These are phyloP conservation scores for Paramecium sonneborni DNA, from an alignment of 73 alveolate genomes.

Conservation along the genomic window DNA sequence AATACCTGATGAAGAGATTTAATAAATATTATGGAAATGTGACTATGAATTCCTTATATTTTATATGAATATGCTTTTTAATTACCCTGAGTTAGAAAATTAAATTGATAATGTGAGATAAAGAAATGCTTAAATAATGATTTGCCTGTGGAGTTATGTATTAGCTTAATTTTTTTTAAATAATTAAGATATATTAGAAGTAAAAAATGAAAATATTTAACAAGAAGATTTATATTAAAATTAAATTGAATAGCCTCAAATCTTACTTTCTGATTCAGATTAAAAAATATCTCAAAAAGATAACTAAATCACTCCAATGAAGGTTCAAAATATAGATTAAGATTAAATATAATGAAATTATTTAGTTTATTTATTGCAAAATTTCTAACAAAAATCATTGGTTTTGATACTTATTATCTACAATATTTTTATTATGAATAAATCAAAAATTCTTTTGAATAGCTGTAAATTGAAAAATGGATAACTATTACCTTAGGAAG, in stretches of 20 bases:
- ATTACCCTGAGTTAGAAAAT: background rate
- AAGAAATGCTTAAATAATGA: background rate
- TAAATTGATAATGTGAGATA: background rate
- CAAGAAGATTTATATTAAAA: background rate
- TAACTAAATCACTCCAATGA: background rate
- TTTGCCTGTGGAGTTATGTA: background rate
- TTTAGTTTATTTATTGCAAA: background rate
- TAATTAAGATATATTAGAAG: background rate
- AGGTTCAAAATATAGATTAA: background rate
- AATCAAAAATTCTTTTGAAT: background rate
- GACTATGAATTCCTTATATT: background rate
- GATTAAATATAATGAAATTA: background rate
- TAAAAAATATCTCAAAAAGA: background rate
- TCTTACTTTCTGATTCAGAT: background rate
- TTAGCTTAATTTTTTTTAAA: background rate
- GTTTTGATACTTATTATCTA: background rate
- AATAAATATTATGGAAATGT: background rate
- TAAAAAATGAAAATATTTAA: background rate
- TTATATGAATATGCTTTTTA: conserved; percentile 4
- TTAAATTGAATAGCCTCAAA: background rate
- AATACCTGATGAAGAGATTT: background rate
- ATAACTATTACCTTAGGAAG: background rate
- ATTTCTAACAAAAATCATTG: background rate
- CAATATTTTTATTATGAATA: background rate
- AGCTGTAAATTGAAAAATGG: background rate